Base-by-base conservation (phyloP, 495 filamentous ascomycete genomes). In the Lentithecium fluviatile region DNA sequence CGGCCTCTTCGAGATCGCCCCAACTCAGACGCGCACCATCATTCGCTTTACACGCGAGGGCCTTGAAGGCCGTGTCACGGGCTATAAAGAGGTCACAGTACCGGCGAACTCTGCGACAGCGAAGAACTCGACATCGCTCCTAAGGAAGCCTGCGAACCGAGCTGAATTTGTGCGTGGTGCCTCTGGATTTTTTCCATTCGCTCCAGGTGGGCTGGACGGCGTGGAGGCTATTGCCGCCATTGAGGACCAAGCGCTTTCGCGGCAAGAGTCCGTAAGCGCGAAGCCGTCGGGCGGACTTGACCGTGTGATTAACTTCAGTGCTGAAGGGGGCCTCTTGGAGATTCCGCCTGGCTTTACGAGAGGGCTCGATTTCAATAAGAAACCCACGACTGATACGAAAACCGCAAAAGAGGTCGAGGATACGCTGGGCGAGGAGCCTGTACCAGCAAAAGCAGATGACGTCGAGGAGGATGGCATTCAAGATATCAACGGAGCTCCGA, bases 141-240 rank as follows among this genome's bases (percentile, higher is more conserved):
- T 89, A 10, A 82, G 94, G 38, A 94, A 94, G 66, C 93, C 93
- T 24, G 94, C 92, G 38, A 84, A 83, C 57, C 83, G 89, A 63
- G 90, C 89, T 37, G 92, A 97, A 51, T 96, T 97, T 71, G 92
- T 98, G 20, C 82, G 94, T n/a, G 94, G 94, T 15, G 91, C 88
- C 19, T 89, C 92, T 20, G 95, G 94, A 0, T 97, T 96, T 76
- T 94, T 96, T 61, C 94, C 94, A 3, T 98, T 98, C 69, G 87
- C 90, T 0, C 95, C 95, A 0, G 94, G 95, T 45, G 94, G 94
- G 4, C 71, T 97, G 34, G 94, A 97, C 52, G 85, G 85, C 4
- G 84, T 96, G n/a, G 86, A 92, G 69, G 86, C 89, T 11, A 79
- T 89, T 15, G 88, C 89, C 47, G 87, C 83, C 2, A 69, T 88